A percentile compares a stretch with the other conserved stretches of the same genome.
phyloP scores from a whole-genome alignment of 306 rosid species.

The Betula pendula region DNA sequence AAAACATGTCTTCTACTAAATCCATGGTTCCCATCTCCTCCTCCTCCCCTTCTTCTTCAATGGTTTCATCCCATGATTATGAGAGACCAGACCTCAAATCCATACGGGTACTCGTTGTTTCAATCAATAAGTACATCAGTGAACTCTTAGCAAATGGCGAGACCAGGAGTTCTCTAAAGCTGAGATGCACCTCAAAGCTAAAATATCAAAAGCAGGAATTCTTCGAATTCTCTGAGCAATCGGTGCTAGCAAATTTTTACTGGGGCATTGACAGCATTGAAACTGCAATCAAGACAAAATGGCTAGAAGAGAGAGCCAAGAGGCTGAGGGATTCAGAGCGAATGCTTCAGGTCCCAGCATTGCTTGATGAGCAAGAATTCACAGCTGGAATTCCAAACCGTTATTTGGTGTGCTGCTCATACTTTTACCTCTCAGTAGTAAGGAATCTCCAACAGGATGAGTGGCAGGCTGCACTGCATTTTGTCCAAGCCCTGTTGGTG shows the following conservation, averaged over 20 bases:
- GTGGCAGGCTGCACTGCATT: conserved; percentile 81
- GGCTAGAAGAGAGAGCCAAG: conserved; percentile 39
- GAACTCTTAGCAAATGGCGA: conserved; percentile 45
- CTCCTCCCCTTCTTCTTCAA: conserved; percentile 17
- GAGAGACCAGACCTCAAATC: conserved; percentile 55
- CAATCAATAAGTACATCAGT: conserved; percentile 53
- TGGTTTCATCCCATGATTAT: conserved; percentile 30
- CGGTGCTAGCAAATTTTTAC: conserved; percentile 66
- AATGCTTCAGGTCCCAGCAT: conserved; percentile 82
- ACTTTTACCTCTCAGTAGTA: conserved; percentile 65
- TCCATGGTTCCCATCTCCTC: conserved; percentile 19
- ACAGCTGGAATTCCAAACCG: conserved; percentile 60
- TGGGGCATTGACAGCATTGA: conserved; percentile 69
- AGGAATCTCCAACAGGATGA: conserved; percentile 66
- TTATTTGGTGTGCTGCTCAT: conserved; percentile 67
- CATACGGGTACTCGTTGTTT: conserved; percentile 46
- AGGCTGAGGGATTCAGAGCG: conserved; percentile 58
- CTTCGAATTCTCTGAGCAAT: conserved; percentile 69
- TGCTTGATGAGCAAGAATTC: conserved; percentile 63
- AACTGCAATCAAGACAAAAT: conserved; percentile 45
- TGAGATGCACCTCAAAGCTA: conserved; percentile 51
- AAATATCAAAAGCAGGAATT: conserved; percentile 52
- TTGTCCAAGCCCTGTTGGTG: conserved; percentile 73
- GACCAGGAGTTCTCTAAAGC: conserved; percentile 42
- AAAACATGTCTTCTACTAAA: conserved; percentile 23